Evolutionary conservation across 768 basidiomycete species (phyloP).

Genomic region (Hirschioporus abietinus): DNA sequence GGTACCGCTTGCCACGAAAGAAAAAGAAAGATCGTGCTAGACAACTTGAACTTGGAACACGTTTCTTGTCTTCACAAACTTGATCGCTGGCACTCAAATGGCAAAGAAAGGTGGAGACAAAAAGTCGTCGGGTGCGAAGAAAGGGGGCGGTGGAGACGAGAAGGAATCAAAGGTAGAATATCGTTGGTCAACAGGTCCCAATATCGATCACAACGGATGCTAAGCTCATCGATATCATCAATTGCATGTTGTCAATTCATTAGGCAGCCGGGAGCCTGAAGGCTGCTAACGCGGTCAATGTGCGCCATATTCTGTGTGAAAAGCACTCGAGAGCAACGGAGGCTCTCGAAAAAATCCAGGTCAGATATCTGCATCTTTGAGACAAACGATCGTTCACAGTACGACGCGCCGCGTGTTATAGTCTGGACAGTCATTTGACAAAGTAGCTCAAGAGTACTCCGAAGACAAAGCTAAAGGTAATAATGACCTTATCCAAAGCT

Average conservation of each 20-base stretch:
- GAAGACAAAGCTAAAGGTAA: conserved; percentile 87
- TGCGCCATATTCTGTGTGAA: conserved; percentile 85
- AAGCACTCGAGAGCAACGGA: conserved; percentile 79
- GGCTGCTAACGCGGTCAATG: conserved; percentile 76
- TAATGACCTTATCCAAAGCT: conserved; percentile 2
- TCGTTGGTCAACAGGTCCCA: background rate
- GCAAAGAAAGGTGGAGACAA: conserved; percentile 34
- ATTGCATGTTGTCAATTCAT: background rate
- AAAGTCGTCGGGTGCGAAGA: conserved; percentile 37
- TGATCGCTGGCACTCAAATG: conserved; percentile 2
- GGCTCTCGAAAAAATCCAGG: conserved; percentile 76
- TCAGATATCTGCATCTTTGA: conserved; percentile 21
- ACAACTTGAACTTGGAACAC: no score
- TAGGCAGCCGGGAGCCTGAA: conserved; percentile 61
- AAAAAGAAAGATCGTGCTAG: no score
- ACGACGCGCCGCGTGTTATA: conserved; percentile 15
- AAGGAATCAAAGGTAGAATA: conserved; percentile 34
- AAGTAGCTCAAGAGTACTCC: conserved; percentile 85
- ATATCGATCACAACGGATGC: background rate
- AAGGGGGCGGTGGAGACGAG: conserved; percentile 32
- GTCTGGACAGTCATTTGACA: conserved; percentile 81
- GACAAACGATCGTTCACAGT: background rate
- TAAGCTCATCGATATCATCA: background rate
- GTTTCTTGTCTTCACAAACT: no score
- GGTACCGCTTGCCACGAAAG: no score